Base-by-base conservation (phyloP, 2,329 filamentous ascomycete species). In the Penicillium sp. region DNA sequence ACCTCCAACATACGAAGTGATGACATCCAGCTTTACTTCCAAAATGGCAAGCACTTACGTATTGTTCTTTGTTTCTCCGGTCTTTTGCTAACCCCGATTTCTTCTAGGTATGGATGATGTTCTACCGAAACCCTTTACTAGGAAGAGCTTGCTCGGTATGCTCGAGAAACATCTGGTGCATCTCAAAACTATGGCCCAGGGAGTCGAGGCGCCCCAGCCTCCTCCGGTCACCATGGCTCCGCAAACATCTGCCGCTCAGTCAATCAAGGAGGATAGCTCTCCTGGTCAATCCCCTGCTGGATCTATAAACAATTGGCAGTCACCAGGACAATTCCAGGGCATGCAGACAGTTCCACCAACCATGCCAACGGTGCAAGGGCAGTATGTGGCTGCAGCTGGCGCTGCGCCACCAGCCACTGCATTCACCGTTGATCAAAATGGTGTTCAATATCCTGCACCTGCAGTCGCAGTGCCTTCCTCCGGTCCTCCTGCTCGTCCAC, bases 1-100 rank as follows among this genome's bases (percentile, higher is more conserved):
- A 99, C 94, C 3, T 97, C 93, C 3, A 99, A 97, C 70, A 97
- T 99, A 61, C 86, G 94, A 61, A 92, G 91, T 56, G 93, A 97
- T 67, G 94, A 99, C 71, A 95, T 97, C 58, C 90, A 93, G 50
- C 92, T 95, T 77, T 99, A 99, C 71, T 97, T 97, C 77, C 88
- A 93, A 67, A 92, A 96, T 77, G 94, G 92, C 94, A 83, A 79
- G 88, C 18, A 33, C 5, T 21, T 67, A n/a, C n/a, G n/a, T n/a
- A n/a, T n/a, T n/a, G n/a, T 13, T 21, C 2, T 31, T 24, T 21
- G 18, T 23, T 18, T 3, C 26, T 23, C 31, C 7, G 34, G 8
- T 5, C 18, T 21, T 21, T 36, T 47, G 28, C 52, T 55, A 47
- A 55, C 53, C 53, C 64, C 66, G 59, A 79, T 63, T 29, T 21